These are phyloP conservation scores for Wickerhamomyces bovis DNA, from an alignment of 805 yeast genomes.

Conservation along the genomic window DNA sequence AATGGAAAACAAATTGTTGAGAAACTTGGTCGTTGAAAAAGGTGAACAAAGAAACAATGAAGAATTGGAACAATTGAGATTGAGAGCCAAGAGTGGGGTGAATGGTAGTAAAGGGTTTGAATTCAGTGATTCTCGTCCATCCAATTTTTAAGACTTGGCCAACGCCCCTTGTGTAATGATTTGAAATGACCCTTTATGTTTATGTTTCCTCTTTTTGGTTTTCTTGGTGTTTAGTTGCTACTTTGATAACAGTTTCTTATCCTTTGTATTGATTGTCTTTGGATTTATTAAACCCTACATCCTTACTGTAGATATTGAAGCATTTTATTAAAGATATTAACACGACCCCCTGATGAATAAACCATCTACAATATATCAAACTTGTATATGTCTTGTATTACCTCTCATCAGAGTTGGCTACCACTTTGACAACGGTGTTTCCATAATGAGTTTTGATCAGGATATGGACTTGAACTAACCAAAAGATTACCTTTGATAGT, in stretches of 20 bases:
- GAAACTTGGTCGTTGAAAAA: conserved; percentile 79
- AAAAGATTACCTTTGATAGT: conserved; percentile 29
- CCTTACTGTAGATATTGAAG: too few species aligned
- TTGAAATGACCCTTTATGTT: background rate
- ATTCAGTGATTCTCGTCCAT: background rate
- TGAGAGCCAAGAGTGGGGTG: conserved; percentile 31
- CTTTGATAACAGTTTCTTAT: background rate
- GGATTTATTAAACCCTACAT: too few species aligned
- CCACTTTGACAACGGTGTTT: conserved; percentile 17
- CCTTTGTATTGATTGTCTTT: too few species aligned
- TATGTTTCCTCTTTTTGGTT: background rate
- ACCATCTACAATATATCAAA: too few species aligned
- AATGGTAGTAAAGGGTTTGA: background rate
- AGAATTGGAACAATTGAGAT: conserved; percentile 46
- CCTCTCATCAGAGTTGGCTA: conserved; percentile 4
- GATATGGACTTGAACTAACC: conserved; percentile 11
- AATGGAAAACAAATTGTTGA: conserved; percentile 85
- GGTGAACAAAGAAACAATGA: conserved; percentile 49
- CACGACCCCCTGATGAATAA: too few species aligned
- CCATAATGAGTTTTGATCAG: conserved; percentile 17
- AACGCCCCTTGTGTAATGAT: background rate
- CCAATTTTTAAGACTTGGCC: background rate
- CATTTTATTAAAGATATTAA: too few species aligned
- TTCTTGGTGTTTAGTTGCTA: background rate
- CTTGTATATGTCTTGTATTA: too few species aligned